Conservation (phyloP, 2,329 filamentous ascomycete genomes). For the Metarhizium album region DNA sequence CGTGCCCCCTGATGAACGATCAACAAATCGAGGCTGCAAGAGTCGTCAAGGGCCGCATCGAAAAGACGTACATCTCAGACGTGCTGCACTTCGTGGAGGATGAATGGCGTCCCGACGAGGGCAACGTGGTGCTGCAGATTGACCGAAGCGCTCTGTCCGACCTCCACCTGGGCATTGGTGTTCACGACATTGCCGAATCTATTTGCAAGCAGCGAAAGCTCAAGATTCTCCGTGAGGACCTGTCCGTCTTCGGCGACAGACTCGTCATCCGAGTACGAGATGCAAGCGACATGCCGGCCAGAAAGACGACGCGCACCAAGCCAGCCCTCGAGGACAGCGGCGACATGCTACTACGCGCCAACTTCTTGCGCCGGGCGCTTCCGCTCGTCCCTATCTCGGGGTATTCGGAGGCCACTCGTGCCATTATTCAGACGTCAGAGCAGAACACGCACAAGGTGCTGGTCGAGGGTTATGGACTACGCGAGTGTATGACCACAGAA, state of each 20-base stretch:
- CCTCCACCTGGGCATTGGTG: constrained; percentile 69
- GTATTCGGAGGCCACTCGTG: constrained; percentile 74
- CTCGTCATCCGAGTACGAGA: constrained; percentile 65
- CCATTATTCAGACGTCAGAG: constrained; percentile 78
- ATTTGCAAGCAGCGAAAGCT: constrained; percentile 78
- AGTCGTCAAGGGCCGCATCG: constrained; percentile 85
- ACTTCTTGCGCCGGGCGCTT: constrained; percentile 72
- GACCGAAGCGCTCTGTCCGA: constrained; percentile 69
- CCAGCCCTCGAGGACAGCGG: constrained; percentile 29
- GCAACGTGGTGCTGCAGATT: constrained; percentile 71
- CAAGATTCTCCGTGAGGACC: constrained; percentile 57
- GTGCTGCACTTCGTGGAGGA: constrained; percentile 74
- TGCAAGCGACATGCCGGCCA: constrained; percentile 36
- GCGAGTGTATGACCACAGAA: constrained; percentile 83
- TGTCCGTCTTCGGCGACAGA: constrained; percentile 48
- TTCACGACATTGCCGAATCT: constrained; percentile 61
- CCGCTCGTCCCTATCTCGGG: constrained; percentile 81
- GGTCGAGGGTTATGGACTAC: constrained; percentile 90
- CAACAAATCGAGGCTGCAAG: constrained; percentile 68
- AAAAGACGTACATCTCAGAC: constrained; percentile 86
- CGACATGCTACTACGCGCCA: constrained; percentile 62
- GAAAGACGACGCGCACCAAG: constrained; percentile 36
- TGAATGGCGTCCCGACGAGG: constrained; percentile 68
- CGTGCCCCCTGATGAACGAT: constrained; percentile 71
- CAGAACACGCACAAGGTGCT: constrained; percentile 60